A percentile compares a stretch with the other conserved stretches of the same genome.
Conservation (phyloP, 1,139 yeast species). For the Casaregolazyma suthepensis region DNA sequence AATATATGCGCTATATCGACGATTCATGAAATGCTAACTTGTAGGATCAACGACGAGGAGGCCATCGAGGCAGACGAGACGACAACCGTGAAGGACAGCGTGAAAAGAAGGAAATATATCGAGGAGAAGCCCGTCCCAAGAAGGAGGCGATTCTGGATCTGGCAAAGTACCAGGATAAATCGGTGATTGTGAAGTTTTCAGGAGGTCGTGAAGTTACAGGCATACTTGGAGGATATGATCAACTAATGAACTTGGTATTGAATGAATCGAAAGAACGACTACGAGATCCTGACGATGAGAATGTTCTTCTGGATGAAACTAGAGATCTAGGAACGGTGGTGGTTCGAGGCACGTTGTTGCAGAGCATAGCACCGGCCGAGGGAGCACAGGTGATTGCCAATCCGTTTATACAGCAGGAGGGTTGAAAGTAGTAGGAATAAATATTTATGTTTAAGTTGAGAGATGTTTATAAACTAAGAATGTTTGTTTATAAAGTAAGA, state of each 20-base stretch:
- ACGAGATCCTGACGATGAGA: slow-evolving; percentile 55
- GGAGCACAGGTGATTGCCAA: slow-evolving; percentile 76
- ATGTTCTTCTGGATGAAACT: slow-evolving; percentile 44
- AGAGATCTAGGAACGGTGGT: slow-evolving; percentile 72
- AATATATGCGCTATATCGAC: no score
- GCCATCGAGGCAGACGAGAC: slow-evolving; percentile 12
- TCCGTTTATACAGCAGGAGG: slow-evolving; percentile 42
- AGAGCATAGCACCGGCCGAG: slow-evolving; percentile 77
- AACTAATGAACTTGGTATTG: slow-evolving; percentile 85
- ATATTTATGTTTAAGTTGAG: no score
- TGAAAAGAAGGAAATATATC: slow-evolving; percentile 27
- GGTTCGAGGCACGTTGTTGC: slow-evolving; percentile 76
- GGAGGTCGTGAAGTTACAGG: slow-evolving; percentile 88
- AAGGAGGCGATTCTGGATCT: slow-evolving; percentile 86
- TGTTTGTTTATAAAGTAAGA: neutral
- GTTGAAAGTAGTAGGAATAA: neutral
- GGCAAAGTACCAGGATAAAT: slow-evolving; percentile 66
- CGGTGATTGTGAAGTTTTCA: slow-evolving; percentile 69
- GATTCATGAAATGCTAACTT: no score
- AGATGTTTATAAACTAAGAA: no score
- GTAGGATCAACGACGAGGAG: slow-evolving; percentile 1
- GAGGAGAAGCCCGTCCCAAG: slow-evolving; percentile 63
- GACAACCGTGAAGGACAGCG: slow-evolving; percentile 12
- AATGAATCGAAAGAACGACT: slow-evolving; percentile 67
- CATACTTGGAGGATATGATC: slow-evolving; percentile 79